Conservation (phyloP, 2,329 filamentous ascomycete species). For the Hirsutella thompsonii region DNA sequence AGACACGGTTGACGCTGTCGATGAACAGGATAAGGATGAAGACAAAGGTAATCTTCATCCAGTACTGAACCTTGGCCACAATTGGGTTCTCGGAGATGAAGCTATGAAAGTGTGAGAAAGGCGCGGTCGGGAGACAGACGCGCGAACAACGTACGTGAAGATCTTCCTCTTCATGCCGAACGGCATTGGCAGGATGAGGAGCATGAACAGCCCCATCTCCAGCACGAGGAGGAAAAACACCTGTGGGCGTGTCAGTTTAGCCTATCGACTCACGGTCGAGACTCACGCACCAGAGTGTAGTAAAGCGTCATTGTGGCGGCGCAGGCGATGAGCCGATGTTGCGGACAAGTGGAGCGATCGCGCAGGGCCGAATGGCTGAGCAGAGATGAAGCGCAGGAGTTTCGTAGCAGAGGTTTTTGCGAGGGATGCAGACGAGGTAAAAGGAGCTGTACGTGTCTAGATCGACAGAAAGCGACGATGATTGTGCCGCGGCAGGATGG, state of each 20-base stretch:
- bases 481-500: not conserved
- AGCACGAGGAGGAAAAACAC: constrained; percentile 72
- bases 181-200: constrained; percentile 75
- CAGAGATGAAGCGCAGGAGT: not conserved
- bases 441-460: not conserved
- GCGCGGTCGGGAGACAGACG: not conserved
- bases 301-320: constrained; percentile 42
- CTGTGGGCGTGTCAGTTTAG: constrained; percentile 28
- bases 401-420: not conserved
- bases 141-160: constrained; percentile 47
- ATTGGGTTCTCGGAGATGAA: constrained; percentile 85
- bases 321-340: not conserved
- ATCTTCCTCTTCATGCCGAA: constrained; percentile 76
- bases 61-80: constrained; percentile 91
- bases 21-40: constrained; percentile 98
- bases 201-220: constrained; percentile 73
- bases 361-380: no score
- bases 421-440: not conserved
- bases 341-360: not conserved
- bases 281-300: constrained; percentile 35
- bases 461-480: not conserved
- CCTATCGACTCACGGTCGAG: not conserved
- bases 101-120: constrained; percentile 24
- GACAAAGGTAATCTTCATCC: constrained; percentile 97
- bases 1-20: constrained; percentile 91